Evolutionary conservation across 163 green algal species (phyloP), one percentile per base, ranked within the genome.

Genomic region (Chlorella variabilis): DNA sequence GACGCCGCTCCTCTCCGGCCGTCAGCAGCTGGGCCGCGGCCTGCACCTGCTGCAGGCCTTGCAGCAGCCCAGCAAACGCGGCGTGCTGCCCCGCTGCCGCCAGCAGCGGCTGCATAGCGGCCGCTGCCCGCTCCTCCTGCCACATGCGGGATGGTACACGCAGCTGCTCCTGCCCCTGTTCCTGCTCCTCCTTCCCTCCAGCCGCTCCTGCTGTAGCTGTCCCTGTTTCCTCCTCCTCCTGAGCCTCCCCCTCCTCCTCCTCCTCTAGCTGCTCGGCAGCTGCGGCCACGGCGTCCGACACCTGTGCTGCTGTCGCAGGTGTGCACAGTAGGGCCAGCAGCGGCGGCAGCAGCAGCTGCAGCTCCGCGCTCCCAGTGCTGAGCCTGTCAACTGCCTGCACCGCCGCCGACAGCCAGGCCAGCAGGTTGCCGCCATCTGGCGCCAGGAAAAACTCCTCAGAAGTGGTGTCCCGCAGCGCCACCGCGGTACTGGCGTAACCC

Each of bases 341-440:
- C 38, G 59, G 33, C 25, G 78, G 75, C 42, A 75, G n/a, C 77
- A 86, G 69, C 48, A 87, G 61, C 61, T 84, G 83, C 70, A 78
- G 58, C 69, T 87, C 83, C 0, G 68, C 68, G 0, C 70, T 59
- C 3, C 48, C 45, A 3, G 39, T 82, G 58, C 39, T 58, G 3
- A 82, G 13, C 17, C 36, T 67, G 68, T 87, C 83, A 2, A 69
- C 49, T 20, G 51, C 45, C 62, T 84, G 77, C 68, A 87, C 77
- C 11, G 70, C 76, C n/a, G 33, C 25, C 1, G 75, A 63, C 6
- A 87, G 75, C 83, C 77, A 85, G 23, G 31, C 68, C 45, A 87
- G 69, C 36, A 54, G 59, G 34, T 71, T 74, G 61, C 29, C n/a
- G 76, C 56, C 77, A 2, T 61, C 77, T 1, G 51, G 18, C 0